Percentiles rank a stretch among this genome's conserved stretches.
These are phyloP conservation scores for Gentiana straminea DNA, from an alignment of 257 asterid species.

Conservation along the genomic window DNA sequence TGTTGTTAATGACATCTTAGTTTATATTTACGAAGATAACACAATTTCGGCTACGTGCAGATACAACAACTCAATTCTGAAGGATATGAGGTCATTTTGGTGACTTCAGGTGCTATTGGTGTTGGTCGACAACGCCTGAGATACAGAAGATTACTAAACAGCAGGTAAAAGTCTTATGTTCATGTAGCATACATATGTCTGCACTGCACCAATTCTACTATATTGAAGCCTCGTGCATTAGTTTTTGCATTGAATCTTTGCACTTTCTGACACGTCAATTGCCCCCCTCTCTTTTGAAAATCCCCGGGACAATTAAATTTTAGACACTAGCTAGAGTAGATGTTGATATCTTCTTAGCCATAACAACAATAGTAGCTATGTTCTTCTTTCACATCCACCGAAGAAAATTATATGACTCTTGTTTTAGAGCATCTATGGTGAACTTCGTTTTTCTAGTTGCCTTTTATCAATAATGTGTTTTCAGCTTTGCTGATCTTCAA, in stretches of 20 bases:
- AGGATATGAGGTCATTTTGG: slow-evolving; percentile 91
- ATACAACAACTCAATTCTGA: slow-evolving; percentile 69
- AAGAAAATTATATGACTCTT: neutral
- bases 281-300: too few species aligned
- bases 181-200: neutral
- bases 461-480: neutral
- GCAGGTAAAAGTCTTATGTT: slow-evolving; percentile 47
- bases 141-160: slow-evolving; percentile 60
- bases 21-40: slow-evolving; percentile 9
- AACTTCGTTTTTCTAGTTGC: neutral
- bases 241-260: too few species aligned
- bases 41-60: slow-evolving; percentile 30
- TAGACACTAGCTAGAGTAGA: too few species aligned
- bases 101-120: slow-evolving; percentile 96
- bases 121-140: slow-evolving; percentile 92
- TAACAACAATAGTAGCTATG: too few species aligned
- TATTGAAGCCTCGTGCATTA: too few species aligned
- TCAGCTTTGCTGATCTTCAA: slow-evolving; percentile 96
- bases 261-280: too few species aligned
- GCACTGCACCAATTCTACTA: neutral
- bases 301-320: too few species aligned
- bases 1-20: slow-evolving; percentile 10
- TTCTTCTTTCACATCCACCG: neutral
- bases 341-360: too few species aligned
- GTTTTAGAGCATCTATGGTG: neutral